Evolutionary conservation across 2,329 filamentous ascomycete species (phyloP), one percentile per base, ranked within the genome.

Genomic region (Fusarium subtropicale): DNA sequence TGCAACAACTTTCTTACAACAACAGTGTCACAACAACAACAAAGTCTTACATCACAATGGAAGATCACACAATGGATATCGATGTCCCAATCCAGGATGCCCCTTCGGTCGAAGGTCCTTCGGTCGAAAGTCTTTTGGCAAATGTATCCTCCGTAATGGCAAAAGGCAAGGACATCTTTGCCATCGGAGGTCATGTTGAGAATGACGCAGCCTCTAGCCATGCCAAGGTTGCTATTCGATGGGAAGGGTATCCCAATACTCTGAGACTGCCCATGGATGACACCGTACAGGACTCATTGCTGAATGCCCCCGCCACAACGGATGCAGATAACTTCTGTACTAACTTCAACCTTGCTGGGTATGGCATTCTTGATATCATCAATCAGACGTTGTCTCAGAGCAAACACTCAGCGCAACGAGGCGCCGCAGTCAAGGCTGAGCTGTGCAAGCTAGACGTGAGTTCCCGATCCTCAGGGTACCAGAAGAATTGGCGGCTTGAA

Each of bases 401-500:
- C 1, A 74, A 12, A 13, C 33, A 46, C 44, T 22, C 69, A 5
- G 6, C 34, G 18, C n/a, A n/a, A n/a, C n/a, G n/a, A n/a, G n/a
- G n/a, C n/a, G 38, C 76, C 1, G 79, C 79, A 9, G 75, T 88
- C 2, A 76, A 75, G 6, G 86, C 86, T 0, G 85, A 89, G 75
- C 75, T 89, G 3, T 88, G 87, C 72, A 88, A 88, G 64, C 74
- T 89, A 20, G 88, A 89, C 68, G 83, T 86, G 54, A 45, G 74
- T 66, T 13, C 3, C 1, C 1, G 5, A 13, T 31, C 20, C 7
- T 3, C 3, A 8, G 20, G 20, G 20, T 22, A 22, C 3, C 20
- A 22, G 20, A 22, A 22, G 20, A 22, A 22, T 22, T 22, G 20
- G 3, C 20, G 3, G 20, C 20, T 22, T 22, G 20, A 3, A 22